Base-by-base conservation (phyloP, 257 asterid species). In the Solanum dulcamara region DNA sequence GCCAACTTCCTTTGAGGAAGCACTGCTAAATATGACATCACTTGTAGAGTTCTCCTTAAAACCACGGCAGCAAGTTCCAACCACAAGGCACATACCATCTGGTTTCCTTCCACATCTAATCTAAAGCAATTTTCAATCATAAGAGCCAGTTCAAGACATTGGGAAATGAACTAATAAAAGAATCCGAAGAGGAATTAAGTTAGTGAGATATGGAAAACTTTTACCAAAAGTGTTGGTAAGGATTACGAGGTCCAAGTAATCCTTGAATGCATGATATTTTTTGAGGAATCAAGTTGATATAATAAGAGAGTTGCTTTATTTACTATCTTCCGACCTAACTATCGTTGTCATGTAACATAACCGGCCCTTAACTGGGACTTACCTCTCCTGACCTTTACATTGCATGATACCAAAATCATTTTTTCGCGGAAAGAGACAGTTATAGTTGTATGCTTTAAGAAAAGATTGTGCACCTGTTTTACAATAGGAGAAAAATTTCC, bases 401-500 rank as follows among this genome's bases (percentile, higher is more conserved):
- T n/a, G 28, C 37, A 28, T 75, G 60, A 74, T 74, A 74, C 24
- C 38, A 74, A 24, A 13, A 74, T 42, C 59, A 74, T 74, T 42
- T 74, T 26, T 74, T 13, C 59, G 24, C 38, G 1, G 20, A 28
- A 30, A 5, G 64, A 28, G 4, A 48, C 44, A 5, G 42, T 17
- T 48, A 46, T 17, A 79, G 83, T 48, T 79, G 64, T 28, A 79
- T 46, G 74, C 57, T 30, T 28, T 50, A 66, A 44, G 53, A 17
- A 24, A 53, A 75, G 85, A 85, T 90, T 87, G 10, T 28, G 87
- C 85, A 94, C 98, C 92, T 96, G 99, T 89, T 88, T 94, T 72
- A 96, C 99, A 48, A 96, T 89, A 6, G 99, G 99, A 80, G 99
- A 96, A 90, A 96, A 96, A 88, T 96, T 96, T 51, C 99, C 99